Evolutionary conservation across 2,329 filamentous ascomycete species (phyloP).

Genomic region (Harringtonia aguacate): DNA sequence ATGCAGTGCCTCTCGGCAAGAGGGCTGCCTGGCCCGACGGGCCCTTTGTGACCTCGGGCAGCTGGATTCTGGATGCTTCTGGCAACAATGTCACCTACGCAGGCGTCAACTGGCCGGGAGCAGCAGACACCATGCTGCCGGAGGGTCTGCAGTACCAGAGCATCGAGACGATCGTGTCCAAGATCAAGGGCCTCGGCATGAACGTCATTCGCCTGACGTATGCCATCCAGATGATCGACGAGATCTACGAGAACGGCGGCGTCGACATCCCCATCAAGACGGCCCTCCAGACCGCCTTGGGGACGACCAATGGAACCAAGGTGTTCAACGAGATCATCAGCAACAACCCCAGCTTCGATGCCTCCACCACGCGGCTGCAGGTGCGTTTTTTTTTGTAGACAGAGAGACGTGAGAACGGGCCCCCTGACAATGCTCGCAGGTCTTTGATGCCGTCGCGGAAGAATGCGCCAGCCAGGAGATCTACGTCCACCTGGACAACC

Average conservation of each 20-base stretch:
- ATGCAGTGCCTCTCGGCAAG: too few species aligned
- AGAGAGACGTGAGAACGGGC: not conserved
- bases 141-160: conserved; percentile 54
- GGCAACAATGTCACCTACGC: conserved; percentile 36
- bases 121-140: conserved; percentile 52
- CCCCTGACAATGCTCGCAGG: conserved; percentile 13
- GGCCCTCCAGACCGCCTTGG: conserved; percentile 27
- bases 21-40: conserved; percentile 27
- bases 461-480: conserved; percentile 45
- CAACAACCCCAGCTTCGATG: conserved; percentile 46
- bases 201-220: conserved; percentile 54
- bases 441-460: conserved; percentile 52
- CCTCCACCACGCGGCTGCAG: conserved; percentile 41
- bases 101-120: conserved; percentile 52
- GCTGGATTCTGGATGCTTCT: conserved; percentile 30
- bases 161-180: conserved; percentile 39
- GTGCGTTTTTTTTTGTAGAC: conserved; percentile 14
- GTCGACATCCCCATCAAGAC: conserved; percentile 31
- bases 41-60: conserved; percentile 28
- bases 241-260: conserved; percentile 39
- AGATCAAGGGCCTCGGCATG: conserved; percentile 49
- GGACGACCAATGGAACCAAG: conserved; percentile 38
- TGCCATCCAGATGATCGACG: conserved; percentile 53
- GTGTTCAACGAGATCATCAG: conserved; percentile 40
- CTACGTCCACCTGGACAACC: conserved; percentile 50